Percentiles rank a stretch among this genome's conserved stretches.
phyloP scores from a whole-genome alignment of 2,329 filamentous ascomycete genomes.

The Colletotrichum tamarilloi region DNA sequence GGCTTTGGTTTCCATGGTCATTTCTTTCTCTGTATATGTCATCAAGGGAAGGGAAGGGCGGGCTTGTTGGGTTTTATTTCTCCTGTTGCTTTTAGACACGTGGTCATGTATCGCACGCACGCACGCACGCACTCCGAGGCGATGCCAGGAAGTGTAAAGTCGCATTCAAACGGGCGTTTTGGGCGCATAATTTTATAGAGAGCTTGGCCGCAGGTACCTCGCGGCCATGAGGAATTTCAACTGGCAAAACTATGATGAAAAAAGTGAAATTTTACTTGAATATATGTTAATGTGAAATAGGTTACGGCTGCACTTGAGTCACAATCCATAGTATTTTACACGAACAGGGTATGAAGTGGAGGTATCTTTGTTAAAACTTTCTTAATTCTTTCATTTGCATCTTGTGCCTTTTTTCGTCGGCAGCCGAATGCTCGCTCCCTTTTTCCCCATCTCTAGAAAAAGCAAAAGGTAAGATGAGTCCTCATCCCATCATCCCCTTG shows the following conservation, averaged over 20 bases:
- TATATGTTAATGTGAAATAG: too few relatives aligned
- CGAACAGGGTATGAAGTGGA: neutral
- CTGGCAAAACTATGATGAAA: neutral
- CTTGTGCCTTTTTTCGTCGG: conserved; percentile 15
- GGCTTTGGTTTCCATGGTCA: neutral
- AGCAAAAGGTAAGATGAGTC: neutral
- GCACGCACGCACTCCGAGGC: conserved; percentile 11
- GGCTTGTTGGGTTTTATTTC: neutral
- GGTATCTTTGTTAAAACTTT: neutral
- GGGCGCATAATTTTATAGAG: conserved; percentile 25
- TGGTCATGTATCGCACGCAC: conserved; percentile 4
- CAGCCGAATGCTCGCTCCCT: conserved; percentile 7
- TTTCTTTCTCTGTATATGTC: conserved; percentile 10
- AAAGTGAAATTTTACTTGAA: too few relatives aligned
- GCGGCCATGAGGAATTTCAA: neutral
- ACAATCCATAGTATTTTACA: neutral
- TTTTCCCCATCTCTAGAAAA: neutral
- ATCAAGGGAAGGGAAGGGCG: neutral
- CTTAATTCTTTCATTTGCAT: conserved; percentile 24
- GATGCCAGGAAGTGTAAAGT: conserved; percentile 13
- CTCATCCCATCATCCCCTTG: neutral
- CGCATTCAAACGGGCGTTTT: conserved; percentile 24
- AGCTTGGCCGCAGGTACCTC: neutral
- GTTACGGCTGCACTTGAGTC: too few relatives aligned
- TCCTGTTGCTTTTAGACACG: neutral